Evolutionary conservation across 192 early-diverging fungal genomes (phyloP).

Genomic region (Backusella westeae): DNA sequence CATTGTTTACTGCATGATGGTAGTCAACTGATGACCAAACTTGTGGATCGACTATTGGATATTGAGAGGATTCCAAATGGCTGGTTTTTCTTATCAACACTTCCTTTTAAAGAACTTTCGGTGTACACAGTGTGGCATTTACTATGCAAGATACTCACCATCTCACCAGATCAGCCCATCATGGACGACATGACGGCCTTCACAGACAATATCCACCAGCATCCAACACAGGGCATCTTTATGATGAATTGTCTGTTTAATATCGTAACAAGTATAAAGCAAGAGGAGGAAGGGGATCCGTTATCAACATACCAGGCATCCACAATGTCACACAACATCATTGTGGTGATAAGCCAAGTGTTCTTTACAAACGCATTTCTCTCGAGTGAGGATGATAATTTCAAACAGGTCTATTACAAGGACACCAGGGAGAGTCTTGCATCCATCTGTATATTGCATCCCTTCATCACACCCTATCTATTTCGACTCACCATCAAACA

Average conservation of each 20-base stretch:
- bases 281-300: neutral
- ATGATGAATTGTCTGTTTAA: constrained; percentile 37
- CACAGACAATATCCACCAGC: neutral
- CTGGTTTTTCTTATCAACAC: constrained; percentile 23
- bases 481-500: constrained; percentile 33
- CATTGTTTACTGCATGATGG: constrained; percentile 16
- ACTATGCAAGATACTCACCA: neutral
- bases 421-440: constrained; percentile 39
- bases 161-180: neutral
- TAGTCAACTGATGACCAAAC: neutral
- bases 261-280: constrained; percentile 18
- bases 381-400: constrained; percentile 18
- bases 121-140: constrained; percentile 17
- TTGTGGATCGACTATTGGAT: constrained; percentile 13
- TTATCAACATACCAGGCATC: neutral
- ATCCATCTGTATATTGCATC: constrained; percentile 34
- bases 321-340: constrained; percentile 10
- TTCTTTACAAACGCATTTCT: constrained; percentile 41
- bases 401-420: constrained; percentile 38
- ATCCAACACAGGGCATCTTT: constrained; percentile 41
- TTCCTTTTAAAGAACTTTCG: constrained; percentile 30
- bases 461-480: constrained; percentile 27
- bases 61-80: constrained; percentile 6
- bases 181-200: neutral
- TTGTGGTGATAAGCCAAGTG: constrained; percentile 25